A percentile compares a stretch with the other conserved stretches of the same genome.
Evolutionary conservation across 225 moss, liverwort and hornwort genomes (phyloP).

Genomic region (Straminergon stramineum): DNA sequence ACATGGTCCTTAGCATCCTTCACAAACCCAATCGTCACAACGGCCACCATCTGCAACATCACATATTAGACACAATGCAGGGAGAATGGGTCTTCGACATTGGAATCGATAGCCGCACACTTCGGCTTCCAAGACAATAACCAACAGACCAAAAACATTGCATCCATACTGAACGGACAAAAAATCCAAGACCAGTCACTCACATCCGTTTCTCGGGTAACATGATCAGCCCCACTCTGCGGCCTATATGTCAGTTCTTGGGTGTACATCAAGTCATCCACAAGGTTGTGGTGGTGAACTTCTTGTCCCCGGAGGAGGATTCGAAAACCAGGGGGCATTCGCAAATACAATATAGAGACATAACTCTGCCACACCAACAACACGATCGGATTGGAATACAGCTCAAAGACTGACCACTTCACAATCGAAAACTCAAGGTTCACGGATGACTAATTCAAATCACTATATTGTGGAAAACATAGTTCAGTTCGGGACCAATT

Average conservation of each 20-base stretch:
- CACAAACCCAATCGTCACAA: conserved; percentile 69
- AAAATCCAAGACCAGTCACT: background rate
- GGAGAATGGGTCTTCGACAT: background rate
- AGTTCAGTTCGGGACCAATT: background rate
- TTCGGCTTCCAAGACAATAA: background rate
- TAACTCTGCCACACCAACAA: conserved; percentile 41
- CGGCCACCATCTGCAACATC: conserved; percentile 45
- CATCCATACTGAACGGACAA: background rate
- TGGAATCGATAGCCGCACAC: background rate
- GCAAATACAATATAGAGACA: conserved; percentile 73
- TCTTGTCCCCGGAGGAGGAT: conserved; percentile 59
- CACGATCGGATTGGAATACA: background rate
- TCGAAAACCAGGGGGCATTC: conserved; percentile 52
- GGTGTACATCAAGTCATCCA: conserved; percentile 63
- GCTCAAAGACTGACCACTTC: background rate
- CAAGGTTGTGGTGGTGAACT: conserved; percentile 64
- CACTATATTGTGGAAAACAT: rapidly evolving
- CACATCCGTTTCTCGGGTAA: conserved; percentile 44
- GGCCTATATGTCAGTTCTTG: conserved; percentile 70
- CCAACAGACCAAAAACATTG: background rate
- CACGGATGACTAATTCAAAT: background rate
- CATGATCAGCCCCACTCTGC: conserved; percentile 50
- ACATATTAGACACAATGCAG: background rate
- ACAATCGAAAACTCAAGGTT: background rate
- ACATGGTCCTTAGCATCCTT: conserved; percentile 77